Conservation (phyloP, 345 rosid genomes). For the Melastoma malabathricum region DNA sequence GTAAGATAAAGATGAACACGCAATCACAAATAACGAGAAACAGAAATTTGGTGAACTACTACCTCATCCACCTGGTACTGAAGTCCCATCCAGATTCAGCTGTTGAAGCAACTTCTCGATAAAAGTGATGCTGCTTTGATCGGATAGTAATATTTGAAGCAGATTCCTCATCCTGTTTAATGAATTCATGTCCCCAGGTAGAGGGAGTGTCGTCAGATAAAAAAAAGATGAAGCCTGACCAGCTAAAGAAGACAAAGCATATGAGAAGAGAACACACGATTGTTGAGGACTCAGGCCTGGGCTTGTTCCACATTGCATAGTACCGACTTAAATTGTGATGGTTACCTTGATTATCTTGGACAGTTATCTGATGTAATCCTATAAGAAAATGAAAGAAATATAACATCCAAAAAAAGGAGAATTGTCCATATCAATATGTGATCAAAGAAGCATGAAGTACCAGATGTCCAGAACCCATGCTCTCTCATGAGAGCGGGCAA, state of each 20-base stretch:
- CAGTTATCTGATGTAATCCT: slow-evolving; percentile 55
- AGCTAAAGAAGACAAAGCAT: slow-evolving; percentile 1
- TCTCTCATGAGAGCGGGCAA: slow-evolving; percentile 68
- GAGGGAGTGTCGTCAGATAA: neutral
- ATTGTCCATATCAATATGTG: neutral
- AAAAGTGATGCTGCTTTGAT: slow-evolving; percentile 47
- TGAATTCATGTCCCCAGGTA: neutral
- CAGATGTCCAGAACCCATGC: slow-evolving; percentile 66
- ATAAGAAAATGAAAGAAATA: slow-evolving; percentile 1
- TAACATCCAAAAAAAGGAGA: neutral
- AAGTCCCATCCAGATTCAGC: slow-evolving; percentile 98
- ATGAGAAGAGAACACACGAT: slow-evolving; percentile 24
- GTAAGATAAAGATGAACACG: no score
- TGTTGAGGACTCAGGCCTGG: slow-evolving; percentile 67
- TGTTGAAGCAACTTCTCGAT: slow-evolving; percentile 58
- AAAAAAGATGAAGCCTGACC: neutral
- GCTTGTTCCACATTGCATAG: slow-evolving; percentile 85
- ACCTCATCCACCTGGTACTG: slow-evolving; percentile 96
- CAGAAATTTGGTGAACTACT: neutral
- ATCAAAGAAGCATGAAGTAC: slow-evolving; percentile 11
- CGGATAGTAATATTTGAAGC: slow-evolving; percentile 34
- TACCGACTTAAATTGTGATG: slow-evolving; percentile 56
- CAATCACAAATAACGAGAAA: neutral
- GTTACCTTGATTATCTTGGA: slow-evolving; percentile 31
- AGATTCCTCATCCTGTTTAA: slow-evolving; percentile 41